Percentiles rank a stretch among this genome's conserved stretches.
Conservation (phyloP, 2,329 filamentous ascomycete species). For the Pestalotiopsis sp. region DNA sequence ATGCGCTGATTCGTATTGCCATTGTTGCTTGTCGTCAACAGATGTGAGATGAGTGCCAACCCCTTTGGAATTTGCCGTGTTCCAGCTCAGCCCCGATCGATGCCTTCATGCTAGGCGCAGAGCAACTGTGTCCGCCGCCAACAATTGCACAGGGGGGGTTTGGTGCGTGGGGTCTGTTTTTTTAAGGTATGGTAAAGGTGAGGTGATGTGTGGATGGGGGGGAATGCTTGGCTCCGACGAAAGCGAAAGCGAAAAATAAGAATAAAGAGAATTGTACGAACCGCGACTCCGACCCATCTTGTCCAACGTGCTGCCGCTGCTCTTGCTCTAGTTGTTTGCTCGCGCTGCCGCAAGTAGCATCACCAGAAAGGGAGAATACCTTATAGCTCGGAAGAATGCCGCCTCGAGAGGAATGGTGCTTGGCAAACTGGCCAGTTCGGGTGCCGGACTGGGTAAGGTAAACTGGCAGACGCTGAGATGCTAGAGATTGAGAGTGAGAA, state of each 20-base stretch:
- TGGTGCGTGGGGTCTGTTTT: background rate
- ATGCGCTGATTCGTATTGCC: background rate
- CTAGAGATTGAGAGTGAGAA: background rate
- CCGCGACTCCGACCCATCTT: conserved; percentile 57
- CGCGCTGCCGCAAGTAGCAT: background rate
- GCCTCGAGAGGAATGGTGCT: background rate
- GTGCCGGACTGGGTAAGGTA: background rate
- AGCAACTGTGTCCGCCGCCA: background rate
- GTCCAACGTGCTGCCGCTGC: background rate
- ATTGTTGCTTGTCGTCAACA: background rate
- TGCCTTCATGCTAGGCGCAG: background rate
- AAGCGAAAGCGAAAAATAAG: background rate
- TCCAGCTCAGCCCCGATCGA: background rate
- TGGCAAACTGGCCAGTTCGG: background rate
- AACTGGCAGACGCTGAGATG: background rate
- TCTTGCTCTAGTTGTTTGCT: background rate
- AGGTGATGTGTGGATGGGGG: background rate
- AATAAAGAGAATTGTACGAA: conserved; percentile 35
- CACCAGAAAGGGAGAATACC: background rate
- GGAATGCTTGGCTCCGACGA: background rate
- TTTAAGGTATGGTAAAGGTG: background rate
- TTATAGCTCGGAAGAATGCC: background rate
- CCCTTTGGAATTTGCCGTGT: background rate
- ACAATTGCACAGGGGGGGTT: background rate
- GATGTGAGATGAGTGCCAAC: background rate